A percentile compares a stretch with the other conserved stretches of the same genome.
These are phyloP conservation scores for Yarrowia phangngaensis DNA, from an alignment of 805 yeast genomes.

Conservation along the genomic window DNA sequence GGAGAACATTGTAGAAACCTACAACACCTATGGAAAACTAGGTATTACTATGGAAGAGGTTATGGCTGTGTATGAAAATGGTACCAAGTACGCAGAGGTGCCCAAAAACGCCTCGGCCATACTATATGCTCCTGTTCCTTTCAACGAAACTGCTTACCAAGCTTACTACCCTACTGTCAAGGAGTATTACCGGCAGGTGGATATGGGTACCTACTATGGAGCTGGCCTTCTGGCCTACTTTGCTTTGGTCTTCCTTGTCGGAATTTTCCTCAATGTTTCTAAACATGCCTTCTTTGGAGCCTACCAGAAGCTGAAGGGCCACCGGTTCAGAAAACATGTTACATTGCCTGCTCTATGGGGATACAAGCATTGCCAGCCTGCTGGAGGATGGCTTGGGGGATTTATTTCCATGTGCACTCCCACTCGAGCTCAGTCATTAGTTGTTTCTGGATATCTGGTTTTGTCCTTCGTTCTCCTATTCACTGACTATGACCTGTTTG, in stretches of 20 bases:
- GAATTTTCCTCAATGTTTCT: constrained; percentile 30
- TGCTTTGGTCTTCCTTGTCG: constrained; percentile 33
- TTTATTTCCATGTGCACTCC: constrained; percentile 38
- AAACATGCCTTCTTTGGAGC: constrained; percentile 27
- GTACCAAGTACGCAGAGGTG: constrained; percentile 4
- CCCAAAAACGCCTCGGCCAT: constrained; percentile 8
- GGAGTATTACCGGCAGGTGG: constrained; percentile 19
- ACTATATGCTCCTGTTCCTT: constrained; percentile 5
- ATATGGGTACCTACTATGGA: constrained; percentile 30
- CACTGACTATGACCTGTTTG: constrained; percentile 21
- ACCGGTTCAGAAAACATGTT: constrained; percentile 32
- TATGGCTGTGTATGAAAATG: constrained; percentile 4
- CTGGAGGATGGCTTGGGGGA: constrained; percentile 26
- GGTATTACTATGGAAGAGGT: neutral
- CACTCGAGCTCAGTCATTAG: constrained; percentile 44
- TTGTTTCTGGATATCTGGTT: constrained; percentile 39
- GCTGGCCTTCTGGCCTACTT: constrained; percentile 36
- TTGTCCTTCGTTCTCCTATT: constrained; percentile 36
- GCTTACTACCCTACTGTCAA: constrained; percentile 7
- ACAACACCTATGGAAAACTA: constrained; percentile 10
- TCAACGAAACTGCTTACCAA: constrained; percentile 8
- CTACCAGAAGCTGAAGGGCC: constrained; percentile 11
- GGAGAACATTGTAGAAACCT: neutral
- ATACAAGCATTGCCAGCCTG: constrained; percentile 36
- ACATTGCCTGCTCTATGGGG: constrained; percentile 39